Percentiles rank a stretch among this genome's conserved stretches.
These are phyloP conservation scores for Beauveria varroae DNA, from an alignment of 2,329 filamentous ascomycete species.

Conservation along the genomic window DNA sequence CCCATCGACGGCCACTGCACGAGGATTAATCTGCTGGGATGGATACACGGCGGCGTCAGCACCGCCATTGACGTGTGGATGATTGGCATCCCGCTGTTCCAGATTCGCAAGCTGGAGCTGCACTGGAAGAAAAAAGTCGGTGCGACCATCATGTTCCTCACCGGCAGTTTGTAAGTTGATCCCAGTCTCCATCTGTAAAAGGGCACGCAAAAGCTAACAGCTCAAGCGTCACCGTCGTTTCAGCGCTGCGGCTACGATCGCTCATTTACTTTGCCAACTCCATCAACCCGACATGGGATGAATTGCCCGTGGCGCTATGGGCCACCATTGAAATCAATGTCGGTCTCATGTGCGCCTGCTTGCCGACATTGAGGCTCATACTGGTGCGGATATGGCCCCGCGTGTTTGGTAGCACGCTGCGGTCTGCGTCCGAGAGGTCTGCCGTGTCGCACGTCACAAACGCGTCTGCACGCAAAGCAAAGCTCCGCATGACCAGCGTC, in stretches of 20 bases:
- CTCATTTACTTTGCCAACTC: slow-evolving; percentile 16
- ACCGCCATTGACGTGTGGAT: slow-evolving; percentile 47
- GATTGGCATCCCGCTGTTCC: slow-evolving; percentile 41
- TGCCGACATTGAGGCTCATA: slow-evolving; percentile 18
- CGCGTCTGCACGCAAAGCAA: neutral
- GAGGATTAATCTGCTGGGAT: slow-evolving; percentile 40
- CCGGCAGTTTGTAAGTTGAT: slow-evolving; percentile 35
- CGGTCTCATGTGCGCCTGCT: slow-evolving; percentile 19
- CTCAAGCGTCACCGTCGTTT: slow-evolving; percentile 17
- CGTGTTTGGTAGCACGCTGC: slow-evolving; percentile 3
- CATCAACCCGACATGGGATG: slow-evolving; percentile 17
- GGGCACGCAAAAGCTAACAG: neutral
- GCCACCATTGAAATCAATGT: slow-evolving; percentile 19
- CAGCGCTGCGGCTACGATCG: slow-evolving; percentile 15
- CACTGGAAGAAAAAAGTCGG: slow-evolving; percentile 41
- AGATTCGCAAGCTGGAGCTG: slow-evolving; percentile 34
- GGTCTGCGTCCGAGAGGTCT: neutral
- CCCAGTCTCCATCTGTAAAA: neutral
- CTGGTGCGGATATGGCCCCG: slow-evolving; percentile 13
- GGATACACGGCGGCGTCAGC: slow-evolving; percentile 43
- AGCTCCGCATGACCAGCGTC: neutral
- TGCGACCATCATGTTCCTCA: slow-evolving; percentile 42
- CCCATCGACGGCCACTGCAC: slow-evolving; percentile 39
- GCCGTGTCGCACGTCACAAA: neutral
- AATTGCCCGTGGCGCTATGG: slow-evolving; percentile 15